Evolutionary conservation across 768 basidiomycete genomes (phyloP).

Genomic region (Clitopilus hobsonii): DNA sequence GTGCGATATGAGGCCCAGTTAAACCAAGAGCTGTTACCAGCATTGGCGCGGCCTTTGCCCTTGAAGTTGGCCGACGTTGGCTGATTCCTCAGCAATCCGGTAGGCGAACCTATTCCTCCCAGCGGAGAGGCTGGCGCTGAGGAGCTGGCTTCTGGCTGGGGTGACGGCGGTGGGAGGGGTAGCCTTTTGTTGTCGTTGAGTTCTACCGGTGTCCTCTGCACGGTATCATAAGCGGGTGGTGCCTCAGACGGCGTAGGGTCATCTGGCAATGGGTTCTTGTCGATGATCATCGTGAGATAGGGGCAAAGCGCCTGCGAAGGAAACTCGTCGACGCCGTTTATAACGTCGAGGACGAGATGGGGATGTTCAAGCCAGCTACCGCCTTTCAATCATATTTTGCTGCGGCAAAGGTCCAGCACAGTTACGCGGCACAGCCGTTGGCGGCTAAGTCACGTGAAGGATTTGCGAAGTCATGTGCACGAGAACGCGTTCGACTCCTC

Average conservation of each 20-base stretch:
- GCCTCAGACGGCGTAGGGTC: constrained; percentile 32
- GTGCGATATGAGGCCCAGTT: constrained; percentile 28
- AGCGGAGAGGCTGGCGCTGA: constrained; percentile 8
- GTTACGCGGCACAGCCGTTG: background rate
- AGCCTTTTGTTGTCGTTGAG: constrained; percentile 7
- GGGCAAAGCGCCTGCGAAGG: background rate
- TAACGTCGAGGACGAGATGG: background rate
- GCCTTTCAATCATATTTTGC: constrained; percentile 1
- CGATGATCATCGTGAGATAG: constrained; percentile 18
- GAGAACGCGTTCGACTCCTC: too few relatives aligned
- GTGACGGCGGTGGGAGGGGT: constrained; percentile 1
- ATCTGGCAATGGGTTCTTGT: constrained; percentile 30
- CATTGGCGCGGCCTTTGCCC: constrained; percentile 22
- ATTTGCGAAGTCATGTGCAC: background rate
- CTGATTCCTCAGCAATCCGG: constrained; percentile 6
- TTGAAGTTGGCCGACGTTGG: constrained; percentile 16
- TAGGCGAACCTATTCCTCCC: constrained; percentile 5
- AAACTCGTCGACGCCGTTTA: background rate
- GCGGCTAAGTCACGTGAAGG: background rate
- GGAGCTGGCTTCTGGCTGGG: constrained; percentile 8
- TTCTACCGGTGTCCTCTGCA: constrained; percentile 4
- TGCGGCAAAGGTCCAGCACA: background rate
- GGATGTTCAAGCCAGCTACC: background rate
- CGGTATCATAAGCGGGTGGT: constrained; percentile 35
- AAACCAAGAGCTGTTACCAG: constrained; percentile 24